A percentile compares a stretch with the other conserved stretches of the same genome.
Evolutionary conservation across 441 rosid species (phyloP).

Genomic region (Eutrema salsugineum): DNA sequence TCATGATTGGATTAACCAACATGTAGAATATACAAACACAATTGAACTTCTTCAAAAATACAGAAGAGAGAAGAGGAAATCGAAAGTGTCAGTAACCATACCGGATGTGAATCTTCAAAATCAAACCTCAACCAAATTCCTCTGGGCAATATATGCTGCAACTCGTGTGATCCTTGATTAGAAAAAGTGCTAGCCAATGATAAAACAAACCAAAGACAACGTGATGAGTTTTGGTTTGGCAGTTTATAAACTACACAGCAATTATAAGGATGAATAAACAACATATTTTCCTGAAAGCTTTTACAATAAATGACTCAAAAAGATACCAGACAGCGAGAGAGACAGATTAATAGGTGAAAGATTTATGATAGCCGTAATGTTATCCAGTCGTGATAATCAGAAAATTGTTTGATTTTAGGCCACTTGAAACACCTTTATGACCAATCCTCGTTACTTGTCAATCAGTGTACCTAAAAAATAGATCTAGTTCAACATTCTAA

Average conservation of each 20-base stretch:
- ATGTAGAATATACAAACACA: conserved; percentile 2
- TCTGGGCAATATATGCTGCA: conserved; percentile 52
- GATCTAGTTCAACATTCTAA: not conserved
- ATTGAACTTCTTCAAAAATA: not conserved
- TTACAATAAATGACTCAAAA: not conserved
- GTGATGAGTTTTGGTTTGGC: conserved; percentile 1
- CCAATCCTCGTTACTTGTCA: not conserved
- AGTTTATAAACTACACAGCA: not conserved
- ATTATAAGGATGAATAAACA: conserved; percentile 7
- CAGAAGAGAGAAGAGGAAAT: conserved; percentile 1
- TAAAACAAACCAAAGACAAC: not conserved
- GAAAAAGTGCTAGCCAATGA: conserved; percentile 46
- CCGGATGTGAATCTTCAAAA: conserved; percentile 90
- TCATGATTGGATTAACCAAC: not conserved
- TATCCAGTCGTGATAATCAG: not conserved
- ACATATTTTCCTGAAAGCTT: not conserved
- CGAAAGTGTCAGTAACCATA: conserved; percentile 27
- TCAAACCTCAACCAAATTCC: conserved; percentile 90
- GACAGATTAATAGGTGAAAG: not conserved
- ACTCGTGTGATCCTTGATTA: conserved; percentile 45
- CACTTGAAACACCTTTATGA: not conserved
- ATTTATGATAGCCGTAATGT: not conserved
- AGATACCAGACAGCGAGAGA: not conserved
- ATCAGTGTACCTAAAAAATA: not conserved
- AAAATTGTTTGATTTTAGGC: not conserved